Base-by-base conservation (phyloP, 257 asterid genomes). In the Craterostigma plantagineum region DNA sequence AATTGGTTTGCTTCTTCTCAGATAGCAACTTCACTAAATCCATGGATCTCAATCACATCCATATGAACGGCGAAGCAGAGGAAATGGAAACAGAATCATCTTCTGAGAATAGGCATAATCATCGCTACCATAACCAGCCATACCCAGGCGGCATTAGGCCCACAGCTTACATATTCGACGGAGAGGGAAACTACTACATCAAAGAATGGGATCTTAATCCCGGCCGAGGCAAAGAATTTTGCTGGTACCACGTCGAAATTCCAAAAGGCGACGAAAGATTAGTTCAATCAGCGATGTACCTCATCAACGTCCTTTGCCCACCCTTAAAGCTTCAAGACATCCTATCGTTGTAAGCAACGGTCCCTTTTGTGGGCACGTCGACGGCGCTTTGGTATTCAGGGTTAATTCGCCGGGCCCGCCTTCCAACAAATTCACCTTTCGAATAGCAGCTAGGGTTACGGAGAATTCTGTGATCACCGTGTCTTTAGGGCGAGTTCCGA, bases 241-340 rank as follows among this genome's bases (percentile, higher is more conserved):
- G 99, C 69, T 90, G 99, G 99, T 90, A 77, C 35, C 99, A 90
- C 38, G 99, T 79, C 0, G 95, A 90, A 72, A 92, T 90, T 34
- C 94, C 95, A 0, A 90, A 80, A 59, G 91, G 80, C 41, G 74
- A 83, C 48, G 92, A 77, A 43, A 79, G 66, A 35, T 79, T 79
- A 0, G 68, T 90, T 0, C 94, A 83, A 34, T 75, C 81, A 7
- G 99, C 99, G 1, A 83, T 79, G 18, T 67, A 70, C 49, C 91
- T 90, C 14, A 90, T 90, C n/a, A 74, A 76, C n/a, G 84, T 63
- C 14, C 84, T 90, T 0, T 83, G 95, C 30, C 99, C 99, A 2
- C 99, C 99, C 10, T 41, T 83, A 16, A 90, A 83, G 81, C 94
- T 90, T 34, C 99, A 83, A 40, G 95, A 90, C 71, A 90, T 90